phyloP scores from a whole-genome alignment of 2,329 filamentous ascomycete species.

The Talaromyces sp. region DNA sequence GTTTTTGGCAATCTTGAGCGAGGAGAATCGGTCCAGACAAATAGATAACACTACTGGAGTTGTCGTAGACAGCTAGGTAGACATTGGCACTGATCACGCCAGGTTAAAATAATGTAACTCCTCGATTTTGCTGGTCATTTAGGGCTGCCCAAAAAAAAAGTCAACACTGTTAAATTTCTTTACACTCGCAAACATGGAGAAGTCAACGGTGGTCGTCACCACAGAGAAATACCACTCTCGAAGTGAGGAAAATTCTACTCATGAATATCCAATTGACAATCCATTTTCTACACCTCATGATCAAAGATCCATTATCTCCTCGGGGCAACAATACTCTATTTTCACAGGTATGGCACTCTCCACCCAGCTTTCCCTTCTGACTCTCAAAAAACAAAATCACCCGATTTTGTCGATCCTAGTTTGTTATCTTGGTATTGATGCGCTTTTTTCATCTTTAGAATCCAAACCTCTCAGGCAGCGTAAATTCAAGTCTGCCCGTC shows the following conservation, averaged over 20 bases:
- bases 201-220: neutral
- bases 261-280: constrained; percentile 6
- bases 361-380: neutral
- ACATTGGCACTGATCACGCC: neutral
- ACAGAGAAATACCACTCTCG: constrained; percentile 4
- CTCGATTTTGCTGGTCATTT: neutral
- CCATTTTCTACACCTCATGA: constrained; percentile 17
- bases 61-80: neutral
- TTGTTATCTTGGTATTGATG: neutral
- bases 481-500: constrained; percentile 17
- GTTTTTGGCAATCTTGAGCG: constrained; percentile 10
- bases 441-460: neutral
- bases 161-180: neutral
- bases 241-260: constrained; percentile 4
- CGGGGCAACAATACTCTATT: constrained; percentile 8
- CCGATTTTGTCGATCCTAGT: neutral
- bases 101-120: constrained; percentile 2
- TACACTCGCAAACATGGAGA: constrained; percentile 5
- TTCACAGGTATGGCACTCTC: constrained; percentile 10
- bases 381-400: neutral
- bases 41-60: neutral
- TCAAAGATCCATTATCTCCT: constrained; percentile 15
- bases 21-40: neutral
- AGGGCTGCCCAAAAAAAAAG: neutral
- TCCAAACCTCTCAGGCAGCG: constrained; percentile 17